Evolutionary conservation across 164 flowering plant species (phyloP).

Genomic region (Aristolochia californica): DNA sequence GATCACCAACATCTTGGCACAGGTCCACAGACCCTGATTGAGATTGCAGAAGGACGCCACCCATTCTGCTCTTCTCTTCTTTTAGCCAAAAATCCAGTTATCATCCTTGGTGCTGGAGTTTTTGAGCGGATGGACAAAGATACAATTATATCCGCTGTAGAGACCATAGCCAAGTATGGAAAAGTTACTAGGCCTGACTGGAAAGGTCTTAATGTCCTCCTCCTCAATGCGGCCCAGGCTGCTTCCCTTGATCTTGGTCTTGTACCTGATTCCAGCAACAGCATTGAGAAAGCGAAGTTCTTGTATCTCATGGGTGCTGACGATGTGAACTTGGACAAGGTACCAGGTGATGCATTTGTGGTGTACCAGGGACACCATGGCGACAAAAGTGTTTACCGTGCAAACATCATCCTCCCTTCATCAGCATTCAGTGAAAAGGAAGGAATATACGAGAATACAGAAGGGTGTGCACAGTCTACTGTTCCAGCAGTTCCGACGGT

Average conservation of each 20-base stretch:
- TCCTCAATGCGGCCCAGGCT: conserved; percentile 92
- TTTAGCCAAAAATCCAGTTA: conserved; percentile 79
- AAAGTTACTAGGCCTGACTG: conserved; percentile 78
- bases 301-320: conserved; percentile 95
- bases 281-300: conserved; percentile 69
- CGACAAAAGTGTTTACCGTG: conserved; percentile 75
- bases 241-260: conserved; percentile 96
- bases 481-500: conserved; percentile 95
- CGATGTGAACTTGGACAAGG: conserved; percentile 64
- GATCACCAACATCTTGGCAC: conserved; percentile 79
- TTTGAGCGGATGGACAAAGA: conserved; percentile 76
- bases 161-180: conserved; percentile 50
- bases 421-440: conserved; percentile 92
- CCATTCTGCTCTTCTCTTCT: conserved; percentile 54
- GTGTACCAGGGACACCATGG: conserved; percentile 99
- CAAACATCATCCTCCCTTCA: conserved; percentile 86
- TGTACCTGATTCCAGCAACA: conserved; percentile 53
- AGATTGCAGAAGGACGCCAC: conserved; percentile 80
- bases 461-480: conserved; percentile 79
- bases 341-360: conserved; percentile 84
- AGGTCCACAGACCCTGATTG: conserved; percentile 69
- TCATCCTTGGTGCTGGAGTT: conserved; percentile 84
- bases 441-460: conserved; percentile 88
- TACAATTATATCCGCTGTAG: conserved; percentile 58
- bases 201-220: conserved; percentile 83